Evolutionary conservation across 768 basidiomycete genomes (phyloP), one percentile per base, ranked within the genome.

Genomic region (Postia placenta): DNA sequence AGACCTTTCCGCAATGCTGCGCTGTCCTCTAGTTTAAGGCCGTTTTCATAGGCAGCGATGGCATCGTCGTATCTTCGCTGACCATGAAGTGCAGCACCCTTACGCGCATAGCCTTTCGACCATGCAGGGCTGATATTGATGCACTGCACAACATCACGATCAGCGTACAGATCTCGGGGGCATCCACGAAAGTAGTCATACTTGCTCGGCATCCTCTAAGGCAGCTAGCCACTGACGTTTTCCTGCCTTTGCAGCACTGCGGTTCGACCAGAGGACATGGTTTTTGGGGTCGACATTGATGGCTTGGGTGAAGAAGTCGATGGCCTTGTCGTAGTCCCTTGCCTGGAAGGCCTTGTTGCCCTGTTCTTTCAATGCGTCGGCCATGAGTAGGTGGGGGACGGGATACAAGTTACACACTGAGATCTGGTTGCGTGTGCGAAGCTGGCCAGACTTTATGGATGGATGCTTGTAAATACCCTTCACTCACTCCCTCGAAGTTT

Each of bases 301-400:
- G 17, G 89, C 94, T 60, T 91, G 76, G 3, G 80, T 74, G 68
- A 91, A 92, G 42, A 87, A 70, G 61, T 85, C 78, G 72, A 90
- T 88, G 5, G 94, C 93, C 59, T 76, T 81, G 71, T 90, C 84
- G 69, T 89, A 96, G 59, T 96, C 81, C 65, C 92, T 96, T 48
- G 90, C 90, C 33, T 87, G 75, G 69, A 97, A 97, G 19, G 94
- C 92, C 63, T 93, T 92, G 77, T 97, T 97, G 61, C 93, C 94
- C 62, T 81, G 81, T 62, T 91, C 88, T 73, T 97, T 97, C 56
- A 96, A 74, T 51, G 80, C 70, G 64, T 68, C 62, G 24, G 58
- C 64, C 42, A 44, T 44, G 7, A 5, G n/a, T n/a, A n/a, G 30
- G 30, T 33, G 30, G 15, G 30, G 7, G 30, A 33, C 9, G 30